Percentiles rank a stretch among this genome's conserved stretches.
These are phyloP conservation scores for Aspergillus hancockii DNA, from an alignment of 495 filamentous ascomycete genomes.

Conservation along the genomic window DNA sequence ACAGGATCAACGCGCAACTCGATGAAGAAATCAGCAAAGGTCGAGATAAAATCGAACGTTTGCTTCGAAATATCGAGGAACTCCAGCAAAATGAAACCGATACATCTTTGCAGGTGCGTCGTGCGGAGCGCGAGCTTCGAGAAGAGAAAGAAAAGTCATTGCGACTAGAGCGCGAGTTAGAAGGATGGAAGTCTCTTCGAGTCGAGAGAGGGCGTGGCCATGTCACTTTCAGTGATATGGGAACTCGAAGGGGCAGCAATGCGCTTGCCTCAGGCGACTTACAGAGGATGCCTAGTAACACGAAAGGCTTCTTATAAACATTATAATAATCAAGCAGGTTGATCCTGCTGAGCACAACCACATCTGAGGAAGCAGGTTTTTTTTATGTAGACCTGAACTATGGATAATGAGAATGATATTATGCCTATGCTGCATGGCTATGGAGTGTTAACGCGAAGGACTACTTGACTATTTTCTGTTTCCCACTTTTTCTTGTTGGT, in stretches of 20 bases:
- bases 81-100: constrained; percentile 81
- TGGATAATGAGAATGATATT: constrained; percentile 23
- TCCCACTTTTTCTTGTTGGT: constrained; percentile 11
- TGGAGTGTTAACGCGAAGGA: constrained; percentile 12
- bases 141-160: constrained; percentile 85
- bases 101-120: constrained; percentile 74
- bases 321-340: constrained; percentile 22
- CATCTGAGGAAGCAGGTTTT: constrained; percentile 12
- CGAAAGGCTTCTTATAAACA: constrained; percentile 50
- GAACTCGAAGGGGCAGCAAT: constrained; percentile 43
- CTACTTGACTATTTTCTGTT: background rate
- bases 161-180: constrained; percentile 84
- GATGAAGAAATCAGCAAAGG: constrained; percentile 77
- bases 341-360: constrained; percentile 13
- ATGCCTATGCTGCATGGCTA: constrained; percentile 20
- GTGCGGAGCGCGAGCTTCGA: constrained; percentile 85
- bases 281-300: constrained; percentile 51
- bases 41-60: constrained; percentile 85
- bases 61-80: constrained; percentile 89
- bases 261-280: constrained; percentile 38
- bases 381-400: constrained; percentile 22
- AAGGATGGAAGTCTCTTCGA: constrained; percentile 76
- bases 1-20: constrained; percentile 78
- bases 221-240: constrained; percentile 41
- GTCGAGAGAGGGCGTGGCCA: constrained; percentile 54